These are phyloP conservation scores for Beauveria pseudobassiana DNA, from an alignment of 2,329 filamentous ascomycete genomes.

Conservation along the genomic window DNA sequence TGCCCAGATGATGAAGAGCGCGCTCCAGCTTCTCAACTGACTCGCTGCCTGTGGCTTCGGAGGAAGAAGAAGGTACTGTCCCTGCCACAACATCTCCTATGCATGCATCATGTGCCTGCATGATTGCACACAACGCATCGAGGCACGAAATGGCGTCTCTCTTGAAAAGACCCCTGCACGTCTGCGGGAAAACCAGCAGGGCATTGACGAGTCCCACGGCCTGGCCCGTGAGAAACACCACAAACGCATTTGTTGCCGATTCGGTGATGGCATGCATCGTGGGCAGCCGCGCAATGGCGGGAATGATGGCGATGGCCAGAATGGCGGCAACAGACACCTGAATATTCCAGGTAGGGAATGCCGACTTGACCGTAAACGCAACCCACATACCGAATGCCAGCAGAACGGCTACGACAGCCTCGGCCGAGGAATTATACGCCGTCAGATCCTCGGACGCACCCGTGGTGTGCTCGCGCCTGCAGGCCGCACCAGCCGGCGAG, in stretches of 20 bases:
- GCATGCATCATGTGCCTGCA: neutral
- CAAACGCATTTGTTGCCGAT: neutral
- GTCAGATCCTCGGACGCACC: neutral
- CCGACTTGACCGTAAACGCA: constrained; percentile 7
- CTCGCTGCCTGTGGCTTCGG: neutral
- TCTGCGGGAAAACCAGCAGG: constrained; percentile 5
- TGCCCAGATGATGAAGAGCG: neutral
- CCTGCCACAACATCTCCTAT: neutral
- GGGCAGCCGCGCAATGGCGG: neutral
- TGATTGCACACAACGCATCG: neutral
- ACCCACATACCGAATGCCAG: constrained; percentile 2
- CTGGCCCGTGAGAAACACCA: neutral
- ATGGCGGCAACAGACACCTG: constrained; percentile 1
- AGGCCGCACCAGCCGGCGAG: constrained; percentile 9
- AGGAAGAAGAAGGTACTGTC: neutral
- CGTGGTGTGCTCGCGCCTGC: constrained; percentile 4
- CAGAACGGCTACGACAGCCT: constrained; percentile 3
- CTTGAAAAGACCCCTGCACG: constrained; percentile 1
- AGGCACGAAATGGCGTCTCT: constrained; percentile 1
- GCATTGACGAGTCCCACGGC: neutral
- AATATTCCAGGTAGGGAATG: constrained; percentile 2
- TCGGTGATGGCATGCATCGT: neutral
- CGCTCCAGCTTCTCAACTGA: neutral
- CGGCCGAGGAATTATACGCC: constrained; percentile 6
- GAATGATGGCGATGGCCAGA: neutral